These are phyloP conservation scores for Umbelopsis isabellina DNA, from an alignment of 192 early-diverging fungal species.

Conservation along the genomic window DNA sequence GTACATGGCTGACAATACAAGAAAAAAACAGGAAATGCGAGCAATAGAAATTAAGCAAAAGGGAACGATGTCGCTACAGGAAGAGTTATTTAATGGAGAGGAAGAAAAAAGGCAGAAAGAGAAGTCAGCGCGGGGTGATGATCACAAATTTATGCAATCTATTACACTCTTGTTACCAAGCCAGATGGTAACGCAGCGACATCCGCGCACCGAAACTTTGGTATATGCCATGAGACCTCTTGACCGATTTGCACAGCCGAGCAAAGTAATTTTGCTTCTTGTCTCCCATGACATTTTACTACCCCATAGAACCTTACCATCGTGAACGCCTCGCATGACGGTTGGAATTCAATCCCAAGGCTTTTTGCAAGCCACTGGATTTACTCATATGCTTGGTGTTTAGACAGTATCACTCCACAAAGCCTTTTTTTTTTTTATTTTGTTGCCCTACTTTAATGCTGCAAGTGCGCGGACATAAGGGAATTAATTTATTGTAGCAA, in stretches of 20 bases:
- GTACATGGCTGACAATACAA: constrained; percentile 1
- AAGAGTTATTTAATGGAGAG: neutral
- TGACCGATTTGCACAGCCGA: neutral
- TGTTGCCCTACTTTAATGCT: too few species aligned
- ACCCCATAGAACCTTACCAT: neutral
- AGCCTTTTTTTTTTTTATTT: too few species aligned
- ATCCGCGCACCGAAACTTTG: neutral
- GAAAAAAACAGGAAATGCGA: neutral
- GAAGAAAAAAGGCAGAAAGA: neutral
- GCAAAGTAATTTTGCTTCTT: neutral
- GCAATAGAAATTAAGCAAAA: neutral
- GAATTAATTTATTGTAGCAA: too few species aligned
- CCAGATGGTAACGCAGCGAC: neutral
- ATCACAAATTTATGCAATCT: constrained; percentile 19
- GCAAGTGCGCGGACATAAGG: too few species aligned
- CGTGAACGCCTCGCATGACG: constrained; percentile 19
- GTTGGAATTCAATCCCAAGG: too few species aligned
- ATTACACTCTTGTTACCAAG: neutral
- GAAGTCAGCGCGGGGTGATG: neutral
- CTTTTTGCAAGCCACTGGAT: too few species aligned
- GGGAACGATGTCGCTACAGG: neutral
- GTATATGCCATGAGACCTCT: constrained; percentile 8
- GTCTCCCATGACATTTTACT: neutral
- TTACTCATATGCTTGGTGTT: neutral
- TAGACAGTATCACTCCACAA: neutral